Conservation (phyloP, 192 early-diverging fungal species). For the Umbelopsis vinacea region DNA sequence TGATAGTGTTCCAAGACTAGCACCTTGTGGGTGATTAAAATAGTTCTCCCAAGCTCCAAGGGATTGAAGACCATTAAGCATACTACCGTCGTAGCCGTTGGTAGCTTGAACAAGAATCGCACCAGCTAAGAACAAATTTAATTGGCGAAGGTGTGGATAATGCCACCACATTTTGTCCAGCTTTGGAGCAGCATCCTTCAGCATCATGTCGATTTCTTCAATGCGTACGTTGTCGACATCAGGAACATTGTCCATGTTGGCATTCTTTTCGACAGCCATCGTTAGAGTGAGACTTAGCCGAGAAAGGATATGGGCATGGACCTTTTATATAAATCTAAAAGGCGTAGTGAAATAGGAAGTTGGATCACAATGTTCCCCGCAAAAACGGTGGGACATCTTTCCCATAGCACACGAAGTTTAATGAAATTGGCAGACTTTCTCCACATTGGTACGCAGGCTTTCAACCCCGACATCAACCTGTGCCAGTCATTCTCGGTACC, state of each 20-base stretch:
- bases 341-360: not conserved
- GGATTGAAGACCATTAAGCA: slow-evolving; percentile 30
- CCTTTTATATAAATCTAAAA: not conserved
- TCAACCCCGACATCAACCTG: not conserved
- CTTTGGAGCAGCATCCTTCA: slow-evolving; percentile 26
- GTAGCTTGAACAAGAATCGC: slow-evolving; percentile 17
- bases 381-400: not conserved
- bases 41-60: slow-evolving; percentile 12
- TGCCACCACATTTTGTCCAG: slow-evolving; percentile 28
- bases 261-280: not conserved
- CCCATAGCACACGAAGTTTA: not conserved
- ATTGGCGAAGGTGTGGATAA: slow-evolving; percentile 16
- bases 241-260: not conserved
- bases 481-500: not conserved
- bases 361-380: not conserved
- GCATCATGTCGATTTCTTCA: not conserved
- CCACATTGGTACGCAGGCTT: not conserved
- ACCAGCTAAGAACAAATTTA: slow-evolving; percentile 4
- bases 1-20: slow-evolving; percentile 20
- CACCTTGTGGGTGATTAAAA: slow-evolving; percentile 19
- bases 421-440: not conserved
- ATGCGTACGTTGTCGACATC: not conserved
- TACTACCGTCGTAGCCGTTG: slow-evolving; percentile 25
- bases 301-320: not conserved
- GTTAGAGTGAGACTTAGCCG: not conserved